These are phyloP conservation scores for Candolleomyces efflorescens DNA, from an alignment of 768 basidiomycete species.

Conservation along the genomic window DNA sequence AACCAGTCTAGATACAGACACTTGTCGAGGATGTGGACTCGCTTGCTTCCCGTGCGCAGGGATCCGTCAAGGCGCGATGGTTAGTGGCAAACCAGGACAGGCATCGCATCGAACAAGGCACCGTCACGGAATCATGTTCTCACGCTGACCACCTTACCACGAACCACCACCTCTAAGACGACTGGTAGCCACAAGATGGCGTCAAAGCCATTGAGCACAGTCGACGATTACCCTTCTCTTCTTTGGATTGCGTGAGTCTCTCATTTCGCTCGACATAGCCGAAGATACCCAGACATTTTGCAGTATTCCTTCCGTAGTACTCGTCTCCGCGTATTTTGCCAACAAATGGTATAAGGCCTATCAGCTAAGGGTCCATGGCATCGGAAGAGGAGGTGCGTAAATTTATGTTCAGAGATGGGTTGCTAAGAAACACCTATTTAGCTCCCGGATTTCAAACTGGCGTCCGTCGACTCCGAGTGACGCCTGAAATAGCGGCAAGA, in stretches of 20 bases:
- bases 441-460: conserved; percentile 55
- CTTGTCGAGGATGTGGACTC: no score
- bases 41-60: no score
- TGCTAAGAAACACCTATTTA: conserved; percentile 12
- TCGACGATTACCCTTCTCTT: conserved; percentile 34
- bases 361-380: conserved; percentile 41
- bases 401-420: background rate
- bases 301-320: conserved; percentile 41
- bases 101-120: no score
- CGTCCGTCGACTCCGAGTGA: conserved; percentile 44
- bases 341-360: conserved; percentile 50
- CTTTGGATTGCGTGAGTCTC: conserved; percentile 43
- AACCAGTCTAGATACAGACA: no score
- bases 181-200: background rate
- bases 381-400: conserved; percentile 50
- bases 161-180: background rate
- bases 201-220: conserved; percentile 9
- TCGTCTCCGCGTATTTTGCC: conserved; percentile 41
- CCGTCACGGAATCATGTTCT: no score
- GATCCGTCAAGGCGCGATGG: no score
- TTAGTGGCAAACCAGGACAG: no score
- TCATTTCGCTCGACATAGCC: background rate
- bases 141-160: background rate
- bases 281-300: conserved; percentile 1
- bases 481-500: conserved; percentile 52